phyloP scores from a whole-genome alignment of 208 protist genomes.

The Leishmania guyanensis region DNA sequence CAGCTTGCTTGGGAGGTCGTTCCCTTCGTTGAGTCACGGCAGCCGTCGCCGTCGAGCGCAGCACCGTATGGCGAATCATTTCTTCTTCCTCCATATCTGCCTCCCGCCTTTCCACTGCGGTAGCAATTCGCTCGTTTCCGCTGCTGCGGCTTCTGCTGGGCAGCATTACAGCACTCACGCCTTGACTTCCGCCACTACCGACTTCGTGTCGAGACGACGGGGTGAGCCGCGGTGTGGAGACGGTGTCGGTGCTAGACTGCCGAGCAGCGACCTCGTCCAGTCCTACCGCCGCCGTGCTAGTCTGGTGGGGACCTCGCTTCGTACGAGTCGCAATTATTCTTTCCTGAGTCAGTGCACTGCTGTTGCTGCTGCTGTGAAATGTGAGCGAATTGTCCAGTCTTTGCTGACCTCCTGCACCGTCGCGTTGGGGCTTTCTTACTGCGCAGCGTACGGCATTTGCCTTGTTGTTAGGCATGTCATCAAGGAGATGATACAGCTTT shows the following conservation, averaged over 20 bases:
- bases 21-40: constrained; percentile 17
- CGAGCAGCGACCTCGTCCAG: not conserved
- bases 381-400: not conserved
- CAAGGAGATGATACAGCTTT: not conserved
- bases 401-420: not conserved
- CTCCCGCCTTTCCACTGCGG: not conserved
- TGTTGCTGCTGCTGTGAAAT: not conserved
- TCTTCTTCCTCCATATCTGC: constrained; percentile 24
- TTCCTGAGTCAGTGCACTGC: not conserved
- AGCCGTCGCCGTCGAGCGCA: constrained; percentile 31
- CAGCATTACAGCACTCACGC: not conserved
- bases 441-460: not conserved
- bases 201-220: not conserved
- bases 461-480: not conserved
- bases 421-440: not conserved
- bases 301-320: not conserved
- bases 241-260: not conserved
- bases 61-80: constrained; percentile 33
- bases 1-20: not conserved
- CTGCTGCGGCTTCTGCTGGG: not conserved
- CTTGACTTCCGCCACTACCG: not conserved
- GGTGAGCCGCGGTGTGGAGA: constrained; percentile 7
- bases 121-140: not conserved
- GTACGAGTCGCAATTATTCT: not conserved
- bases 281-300: not conserved